phyloP scores from a whole-genome alignment of 2,329 filamentous ascomycete species.

The Gaeumannomyces tritici region DNA sequence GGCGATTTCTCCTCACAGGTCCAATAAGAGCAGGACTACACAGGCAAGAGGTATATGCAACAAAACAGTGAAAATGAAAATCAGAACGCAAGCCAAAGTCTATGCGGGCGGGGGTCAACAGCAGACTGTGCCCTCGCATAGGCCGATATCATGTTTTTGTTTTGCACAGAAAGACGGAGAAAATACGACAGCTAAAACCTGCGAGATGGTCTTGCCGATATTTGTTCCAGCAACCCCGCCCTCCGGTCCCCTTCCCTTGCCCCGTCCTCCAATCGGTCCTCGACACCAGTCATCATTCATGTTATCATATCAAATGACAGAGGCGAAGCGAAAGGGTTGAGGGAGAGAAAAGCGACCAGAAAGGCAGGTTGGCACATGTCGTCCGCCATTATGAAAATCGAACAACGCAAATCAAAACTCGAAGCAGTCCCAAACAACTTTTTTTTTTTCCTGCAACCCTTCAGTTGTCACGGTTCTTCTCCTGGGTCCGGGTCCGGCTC shows the following conservation, averaged over 20 bases:
- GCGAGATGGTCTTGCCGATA: background rate
- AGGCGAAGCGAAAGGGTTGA: background rate
- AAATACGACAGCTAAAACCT: background rate
- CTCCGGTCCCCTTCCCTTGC: background rate
- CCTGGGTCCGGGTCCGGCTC: slow-evolving; percentile 2
- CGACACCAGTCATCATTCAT: background rate
- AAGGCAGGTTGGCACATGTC: too few species aligned
- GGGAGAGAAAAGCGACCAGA: background rate
- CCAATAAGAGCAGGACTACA: background rate
- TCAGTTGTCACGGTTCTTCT: slow-evolving; percentile 2
- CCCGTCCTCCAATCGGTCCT: too few species aligned
- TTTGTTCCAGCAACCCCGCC: background rate
- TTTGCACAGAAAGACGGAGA: background rate
- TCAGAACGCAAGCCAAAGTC: background rate
- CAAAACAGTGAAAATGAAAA: background rate
- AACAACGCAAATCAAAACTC: background rate
- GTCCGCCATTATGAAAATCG: background rate
- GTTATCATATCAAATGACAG: background rate
- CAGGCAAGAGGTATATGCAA: background rate
- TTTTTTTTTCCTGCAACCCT: background rate
- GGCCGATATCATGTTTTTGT: background rate
- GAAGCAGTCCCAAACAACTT: background rate
- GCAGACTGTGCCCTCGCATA: background rate
- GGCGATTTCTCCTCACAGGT: background rate
- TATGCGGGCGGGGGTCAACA: background rate